Percentiles rank a stretch among this genome's conserved stretches.
These are phyloP conservation scores for Aschersonia sp. DNA, from an alignment of 2,329 filamentous ascomycete genomes.

Conservation along the genomic window DNA sequence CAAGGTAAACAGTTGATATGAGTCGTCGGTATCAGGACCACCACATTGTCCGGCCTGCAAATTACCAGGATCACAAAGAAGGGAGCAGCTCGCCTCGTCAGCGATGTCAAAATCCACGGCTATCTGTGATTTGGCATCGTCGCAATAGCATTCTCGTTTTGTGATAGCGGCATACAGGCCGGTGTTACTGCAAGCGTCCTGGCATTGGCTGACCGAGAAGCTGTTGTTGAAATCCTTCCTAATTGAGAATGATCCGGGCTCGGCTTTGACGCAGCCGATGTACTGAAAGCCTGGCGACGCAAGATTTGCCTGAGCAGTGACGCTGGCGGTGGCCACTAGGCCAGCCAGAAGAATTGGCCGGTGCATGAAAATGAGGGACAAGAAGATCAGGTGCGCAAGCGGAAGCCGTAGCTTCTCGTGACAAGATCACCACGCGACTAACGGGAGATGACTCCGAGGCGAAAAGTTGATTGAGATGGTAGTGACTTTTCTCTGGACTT, in stretches of 20 bases:
- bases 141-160: slow-evolving; percentile 11
- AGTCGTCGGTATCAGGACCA: slow-evolving; percentile 5
- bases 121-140: slow-evolving; percentile 1
- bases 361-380: slow-evolving; percentile 3
- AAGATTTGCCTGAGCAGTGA: slow-evolving; percentile 8
- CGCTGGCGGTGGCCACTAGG: slow-evolving; percentile 10
- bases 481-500: no score
- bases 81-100: slow-evolving; percentile 9
- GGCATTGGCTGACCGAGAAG: slow-evolving; percentile 10
- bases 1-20: slow-evolving; percentile 6
- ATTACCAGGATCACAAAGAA: slow-evolving; percentile 8
- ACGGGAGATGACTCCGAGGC: no score
- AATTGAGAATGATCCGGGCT: background rate
- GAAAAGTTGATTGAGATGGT: no score
- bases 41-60: slow-evolving; percentile 11
- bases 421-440: no score
- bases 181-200: slow-evolving; percentile 6
- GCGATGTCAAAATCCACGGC: slow-evolving; percentile 5
- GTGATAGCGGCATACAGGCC: slow-evolving; percentile 10
- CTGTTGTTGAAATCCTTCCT: background rate
- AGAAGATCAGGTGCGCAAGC: background rate
- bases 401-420: background rate
- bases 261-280: slow-evolving; percentile 14
- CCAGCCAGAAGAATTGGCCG: slow-evolving; percentile 6
- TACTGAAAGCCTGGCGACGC: slow-evolving; percentile 10